Percentiles rank a stretch among this genome's conserved stretches.
Evolutionary conservation across 768 basidiomycete species (phyloP).

Genomic region (Trametes cingulata): DNA sequence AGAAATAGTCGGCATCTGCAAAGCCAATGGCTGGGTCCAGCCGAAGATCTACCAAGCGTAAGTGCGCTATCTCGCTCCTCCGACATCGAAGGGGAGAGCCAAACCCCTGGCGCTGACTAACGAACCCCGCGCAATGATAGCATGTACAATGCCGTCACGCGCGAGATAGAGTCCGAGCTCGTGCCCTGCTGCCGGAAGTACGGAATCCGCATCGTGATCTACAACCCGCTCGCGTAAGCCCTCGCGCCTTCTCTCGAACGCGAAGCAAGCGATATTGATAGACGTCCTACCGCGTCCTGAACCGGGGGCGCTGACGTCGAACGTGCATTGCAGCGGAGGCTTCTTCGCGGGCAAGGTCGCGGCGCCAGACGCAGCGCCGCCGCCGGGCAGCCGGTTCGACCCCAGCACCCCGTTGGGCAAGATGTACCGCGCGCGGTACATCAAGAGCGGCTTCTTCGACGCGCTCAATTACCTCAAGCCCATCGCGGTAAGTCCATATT

Average conservation of each 20-base stretch:
- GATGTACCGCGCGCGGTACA: conserved; percentile 48
- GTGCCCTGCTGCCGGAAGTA: conserved; percentile 60
- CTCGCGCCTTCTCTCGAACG: background rate
- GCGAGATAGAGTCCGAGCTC: conserved; percentile 50
- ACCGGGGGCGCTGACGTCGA: background rate
- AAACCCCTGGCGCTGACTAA: background rate
- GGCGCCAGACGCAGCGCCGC: conserved; percentile 34
- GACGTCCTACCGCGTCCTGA: background rate
- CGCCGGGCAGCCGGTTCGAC: conserved; percentile 46
- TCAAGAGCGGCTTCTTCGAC: conserved; percentile 44
- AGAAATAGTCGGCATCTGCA: conserved; percentile 59
- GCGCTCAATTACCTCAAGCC: conserved; percentile 43
- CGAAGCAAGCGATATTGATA: background rate
- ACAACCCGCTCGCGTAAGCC: conserved; percentile 53
- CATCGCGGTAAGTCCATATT: conserved; percentile 40
- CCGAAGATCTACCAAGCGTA: conserved; percentile 60
- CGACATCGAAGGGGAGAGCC: background rate
- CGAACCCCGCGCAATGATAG: conserved; percentile 13
- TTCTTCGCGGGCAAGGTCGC: conserved; percentile 57
- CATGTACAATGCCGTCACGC: conserved; percentile 52
- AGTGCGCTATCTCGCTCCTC: conserved; percentile 17
- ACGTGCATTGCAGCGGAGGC: conserved; percentile 52
- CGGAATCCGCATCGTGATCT: conserved; percentile 56
- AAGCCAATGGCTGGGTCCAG: conserved; percentile 51
- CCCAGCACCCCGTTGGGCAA: conserved; percentile 38